Conservation (phyloP, 371 early-diverging fungal species). For the Apophysomyces variabilis region DNA sequence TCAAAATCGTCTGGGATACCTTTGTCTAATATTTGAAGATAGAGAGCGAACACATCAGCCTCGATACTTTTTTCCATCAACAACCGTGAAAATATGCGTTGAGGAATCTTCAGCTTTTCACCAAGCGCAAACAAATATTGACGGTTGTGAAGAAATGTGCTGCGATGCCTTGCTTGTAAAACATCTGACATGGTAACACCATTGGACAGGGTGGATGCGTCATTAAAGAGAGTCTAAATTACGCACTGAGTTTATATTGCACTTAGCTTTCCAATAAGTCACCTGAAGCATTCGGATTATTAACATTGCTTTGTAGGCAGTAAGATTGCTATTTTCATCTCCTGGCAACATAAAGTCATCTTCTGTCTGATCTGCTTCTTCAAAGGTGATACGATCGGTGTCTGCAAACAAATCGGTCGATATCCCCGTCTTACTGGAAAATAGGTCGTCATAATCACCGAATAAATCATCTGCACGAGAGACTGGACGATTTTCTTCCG, state of each 20-base stretch:
- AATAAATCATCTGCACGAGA: constrained; percentile 7
- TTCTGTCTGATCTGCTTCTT: neutral
- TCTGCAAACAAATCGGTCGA: neutral
- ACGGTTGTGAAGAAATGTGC: constrained; percentile 25
- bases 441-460: constrained; percentile 18
- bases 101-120: constrained; percentile 35
- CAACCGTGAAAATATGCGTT: constrained; percentile 29
- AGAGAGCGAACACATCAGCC: constrained; percentile 55
- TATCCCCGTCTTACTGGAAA: neutral
- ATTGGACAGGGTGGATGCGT: constrained; percentile 39
- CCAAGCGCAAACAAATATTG: constrained; percentile 36
- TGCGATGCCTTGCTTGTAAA: neutral
- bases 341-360: constrained; percentile 6
- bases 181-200: constrained; percentile 9
- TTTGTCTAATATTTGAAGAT: constrained; percentile 42
- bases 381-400: neutral
- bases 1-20: constrained; percentile 28
- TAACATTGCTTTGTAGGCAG: constrained; percentile 43
- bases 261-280: constrained; percentile 4
- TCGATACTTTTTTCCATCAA: constrained; percentile 65
- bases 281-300: constrained; percentile 52
- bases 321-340: constrained; percentile 27
- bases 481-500: constrained; percentile 15
- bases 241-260: neutral
- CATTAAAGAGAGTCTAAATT: constrained; percentile 44